These are phyloP conservation scores for Epichloe hybrida DNA, from an alignment of 2,329 filamentous ascomycete species.

Conservation along the genomic window DNA sequence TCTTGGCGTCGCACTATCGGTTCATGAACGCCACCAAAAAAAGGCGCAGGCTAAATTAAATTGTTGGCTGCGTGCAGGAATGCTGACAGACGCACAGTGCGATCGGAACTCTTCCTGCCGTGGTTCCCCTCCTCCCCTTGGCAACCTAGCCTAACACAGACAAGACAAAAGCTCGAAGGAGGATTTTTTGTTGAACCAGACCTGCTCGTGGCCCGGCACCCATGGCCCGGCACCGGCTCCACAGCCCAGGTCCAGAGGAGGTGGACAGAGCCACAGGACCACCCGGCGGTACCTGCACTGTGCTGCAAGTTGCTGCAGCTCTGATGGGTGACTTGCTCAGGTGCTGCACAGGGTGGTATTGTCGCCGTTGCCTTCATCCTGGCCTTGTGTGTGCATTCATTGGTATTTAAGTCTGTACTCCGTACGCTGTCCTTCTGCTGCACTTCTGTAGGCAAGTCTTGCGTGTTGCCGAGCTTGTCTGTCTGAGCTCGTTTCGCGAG, in stretches of 20 bases:
- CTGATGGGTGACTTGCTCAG: neutral
- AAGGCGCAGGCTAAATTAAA: neutral
- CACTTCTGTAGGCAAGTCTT: no score
- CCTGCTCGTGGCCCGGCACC: neutral
- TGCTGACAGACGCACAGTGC: neutral
- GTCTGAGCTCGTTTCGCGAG: no score
- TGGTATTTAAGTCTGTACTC: no score
- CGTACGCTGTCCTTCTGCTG: no score
- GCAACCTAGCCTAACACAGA: no score
- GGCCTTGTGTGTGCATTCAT: neutral
- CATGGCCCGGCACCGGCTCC: neutral
- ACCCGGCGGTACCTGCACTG: neutral
- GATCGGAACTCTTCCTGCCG: neutral
- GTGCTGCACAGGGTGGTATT: no score
- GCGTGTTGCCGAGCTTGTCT: no score
- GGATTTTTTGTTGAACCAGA: no score
- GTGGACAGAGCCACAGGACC: neutral
- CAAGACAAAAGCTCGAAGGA: no score
- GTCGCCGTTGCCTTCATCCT: neutral
- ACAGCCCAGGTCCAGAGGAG: neutral
- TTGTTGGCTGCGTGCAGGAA: neutral
- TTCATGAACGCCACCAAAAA: neutral
- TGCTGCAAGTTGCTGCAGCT: neutral
- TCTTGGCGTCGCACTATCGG: conserved; percentile 5
- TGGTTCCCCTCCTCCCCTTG: no score